Evolutionary conservation across 106 monocot species (phyloP), one percentile per base, ranked within the genome.

Genomic region (Acorus gramineus): DNA sequence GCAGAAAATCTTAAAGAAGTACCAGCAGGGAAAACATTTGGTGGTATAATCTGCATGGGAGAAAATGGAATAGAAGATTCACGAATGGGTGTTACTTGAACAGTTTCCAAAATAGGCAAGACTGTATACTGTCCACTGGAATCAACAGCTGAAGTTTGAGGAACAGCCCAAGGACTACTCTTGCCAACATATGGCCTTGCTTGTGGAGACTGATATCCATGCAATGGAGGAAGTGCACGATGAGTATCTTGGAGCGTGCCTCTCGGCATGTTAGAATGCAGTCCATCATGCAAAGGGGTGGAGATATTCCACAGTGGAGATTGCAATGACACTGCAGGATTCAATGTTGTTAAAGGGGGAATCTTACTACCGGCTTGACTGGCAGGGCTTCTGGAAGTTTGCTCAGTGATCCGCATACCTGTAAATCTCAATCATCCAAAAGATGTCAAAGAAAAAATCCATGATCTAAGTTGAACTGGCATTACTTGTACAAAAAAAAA

Each of bases 151-250:
- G 80, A 74, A 63, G 72, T 62, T 62, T 81, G 79, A 6, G 78
- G 58, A 57, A 65, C 59, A 64, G 63, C 49, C 80, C 77, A 82
- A 55, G 82, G 60, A 60, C 50, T 59, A 82, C 59, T 50, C 75
- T 62, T 73, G 45, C 77, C 54, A 2, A 72, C 44, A 13, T 74
- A 66, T 49, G 75, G 80, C 53, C 73, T 80, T 66, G 55, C 59
- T n/a, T 85, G 82, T 12, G 82, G 53, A 62, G 76, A 56, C 61
- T 78, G 84, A 66, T 78, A 82, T 44, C 85, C 59, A 76, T 80
- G 69, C 52, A 81, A 44, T 10, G 87, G 87, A 63, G 83, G 71
- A 55, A 81, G 46, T 56, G 76, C 60, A 53, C 77, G 87, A 69
- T 53, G 73, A 62, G 79, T 79, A 47, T 87, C 85, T 52, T 87